Base-by-base conservation (phyloP, 139 green algal species). In the Diplosphaera chodatii region DNA sequence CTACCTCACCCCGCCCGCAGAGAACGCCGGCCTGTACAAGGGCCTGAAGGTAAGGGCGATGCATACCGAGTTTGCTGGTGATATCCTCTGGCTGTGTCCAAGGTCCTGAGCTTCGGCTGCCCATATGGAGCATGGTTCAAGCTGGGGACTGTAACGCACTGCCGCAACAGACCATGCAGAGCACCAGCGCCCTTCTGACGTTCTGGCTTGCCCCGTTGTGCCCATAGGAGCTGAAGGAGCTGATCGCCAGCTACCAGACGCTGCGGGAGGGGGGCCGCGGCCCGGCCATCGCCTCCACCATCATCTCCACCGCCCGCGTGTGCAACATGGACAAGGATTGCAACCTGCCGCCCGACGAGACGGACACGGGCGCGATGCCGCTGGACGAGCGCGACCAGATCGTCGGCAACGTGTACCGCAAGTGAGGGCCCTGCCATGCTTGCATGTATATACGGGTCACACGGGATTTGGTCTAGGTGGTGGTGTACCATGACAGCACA, bases 321-420 rank as follows among this genome's bases (percentile, higher is more conserved):
- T 98, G 94, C 90, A 99, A 99, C 82, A 86, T 99, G 71, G 95
- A 99, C 82, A 91, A 90, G 77, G 94, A 98, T 69, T 87, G 98
- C 5, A 59, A 82, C n/a, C 84, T 98, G 75, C 94, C 94, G 25
- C 86, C 83, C 16, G 81, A 79, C 55, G 83, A 91, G n/a, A 76
- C 77, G 30, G 86, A 89, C 21, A 80, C 84, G 33, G 85, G 84
- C 72, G 83, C 87, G 1, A 74, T 98, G 32, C 77, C 64, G 15
- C 21, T 89, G 30, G 94, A 98, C 22, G 82, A 92, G 67, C 84
- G 91, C 30, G 91, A 97, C 84, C 27, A 64, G 30, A 76, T 97
- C 22, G 82, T 97, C 8, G 92, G 91, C 67, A 86, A 94, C 55
- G 87, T 94, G 56, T 97, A 97, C 87, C 73, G 75, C 74, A 89